These are phyloP conservation scores for Areca catechu DNA, from an alignment of 176 grass and related monocot genomes.

Conservation along the genomic window DNA sequence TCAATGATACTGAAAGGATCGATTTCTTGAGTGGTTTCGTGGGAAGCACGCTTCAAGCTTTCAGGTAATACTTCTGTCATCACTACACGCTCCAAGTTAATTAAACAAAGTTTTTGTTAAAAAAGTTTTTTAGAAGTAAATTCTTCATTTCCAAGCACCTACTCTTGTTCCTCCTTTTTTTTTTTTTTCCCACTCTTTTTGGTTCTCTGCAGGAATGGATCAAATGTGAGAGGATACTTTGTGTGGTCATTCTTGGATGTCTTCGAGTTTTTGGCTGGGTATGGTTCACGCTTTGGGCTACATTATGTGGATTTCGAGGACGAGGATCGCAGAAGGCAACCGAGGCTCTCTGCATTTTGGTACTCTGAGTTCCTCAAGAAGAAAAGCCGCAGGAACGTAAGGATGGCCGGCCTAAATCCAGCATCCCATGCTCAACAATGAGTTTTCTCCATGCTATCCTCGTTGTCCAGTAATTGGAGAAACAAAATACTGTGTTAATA, in stretches of 20 bases:
- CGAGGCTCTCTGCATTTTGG: constrained; percentile 49
- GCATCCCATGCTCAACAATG: constrained; percentile 1
- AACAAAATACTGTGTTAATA: too few species aligned
- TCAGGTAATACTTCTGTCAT: constrained; percentile 25
- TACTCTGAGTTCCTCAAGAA: constrained; percentile 37
- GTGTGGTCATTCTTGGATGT: constrained; percentile 57
- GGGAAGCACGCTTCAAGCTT: constrained; percentile 21
- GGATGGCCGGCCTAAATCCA: background rate
- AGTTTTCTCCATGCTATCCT: background rate
- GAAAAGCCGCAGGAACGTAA: background rate
- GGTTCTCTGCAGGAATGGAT: constrained; percentile 36
- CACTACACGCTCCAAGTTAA: too few species aligned
- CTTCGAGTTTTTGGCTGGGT: constrained; percentile 41
- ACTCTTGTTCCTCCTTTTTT: background rate
- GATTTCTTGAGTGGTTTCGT: constrained; percentile 51
- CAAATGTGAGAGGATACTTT: constrained; percentile 61
- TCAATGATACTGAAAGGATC: constrained; percentile 38
- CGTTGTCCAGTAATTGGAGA: too few species aligned
- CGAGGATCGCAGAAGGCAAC: constrained; percentile 21
- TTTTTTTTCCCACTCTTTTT: background rate
- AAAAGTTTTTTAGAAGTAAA: too few species aligned
- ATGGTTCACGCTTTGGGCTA: constrained; percentile 32
- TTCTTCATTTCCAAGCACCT: too few species aligned
- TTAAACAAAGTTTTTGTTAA: too few species aligned
- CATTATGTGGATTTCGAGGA: constrained; percentile 59